A percentile compares a stretch with the other conserved stretches of the same genome.
phyloP scores from a whole-genome alignment of 768 basidiomycete species.

The Russula sp. region DNA sequence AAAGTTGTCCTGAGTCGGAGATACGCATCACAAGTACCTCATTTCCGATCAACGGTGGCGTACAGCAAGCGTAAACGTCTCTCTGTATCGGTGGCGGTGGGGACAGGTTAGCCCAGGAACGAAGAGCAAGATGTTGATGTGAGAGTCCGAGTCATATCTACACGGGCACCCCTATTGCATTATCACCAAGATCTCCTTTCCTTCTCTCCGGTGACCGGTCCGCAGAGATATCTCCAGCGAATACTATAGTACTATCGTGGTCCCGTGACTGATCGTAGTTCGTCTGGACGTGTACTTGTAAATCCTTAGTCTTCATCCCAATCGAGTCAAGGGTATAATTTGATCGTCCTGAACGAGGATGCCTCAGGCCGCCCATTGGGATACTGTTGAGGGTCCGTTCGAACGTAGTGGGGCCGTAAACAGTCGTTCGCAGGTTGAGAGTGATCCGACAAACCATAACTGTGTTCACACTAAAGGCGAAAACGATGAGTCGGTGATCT shows the following conservation, averaged over 20 bases:
- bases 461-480: conserved; percentile 16
- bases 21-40: no score
- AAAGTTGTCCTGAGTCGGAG: no score
- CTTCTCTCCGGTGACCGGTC: no score
- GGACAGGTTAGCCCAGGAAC: no score
- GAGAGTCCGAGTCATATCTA: no score
- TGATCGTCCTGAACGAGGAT: background rate
- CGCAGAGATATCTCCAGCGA: no score
- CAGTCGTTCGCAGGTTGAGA: conserved; percentile 21
- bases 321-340: background rate
- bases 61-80: no score
- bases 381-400: conserved; percentile 10
- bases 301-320: background rate
- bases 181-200: no score
- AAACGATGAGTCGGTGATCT: background rate
- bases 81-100: no score
- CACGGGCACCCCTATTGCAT: no score
- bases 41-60: no score
- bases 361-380: conserved; percentile 12
- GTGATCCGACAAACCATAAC: conserved; percentile 24
- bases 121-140: no score
- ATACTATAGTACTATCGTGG: background rate
- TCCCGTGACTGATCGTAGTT: conserved; percentile 9
- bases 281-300: conserved; percentile 13
- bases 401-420: conserved; percentile 15